Percentiles rank a stretch among this genome's conserved stretches.
phyloP scores from a whole-genome alignment of 2,329 filamentous ascomycete species.

The Cadophora sp. region DNA sequence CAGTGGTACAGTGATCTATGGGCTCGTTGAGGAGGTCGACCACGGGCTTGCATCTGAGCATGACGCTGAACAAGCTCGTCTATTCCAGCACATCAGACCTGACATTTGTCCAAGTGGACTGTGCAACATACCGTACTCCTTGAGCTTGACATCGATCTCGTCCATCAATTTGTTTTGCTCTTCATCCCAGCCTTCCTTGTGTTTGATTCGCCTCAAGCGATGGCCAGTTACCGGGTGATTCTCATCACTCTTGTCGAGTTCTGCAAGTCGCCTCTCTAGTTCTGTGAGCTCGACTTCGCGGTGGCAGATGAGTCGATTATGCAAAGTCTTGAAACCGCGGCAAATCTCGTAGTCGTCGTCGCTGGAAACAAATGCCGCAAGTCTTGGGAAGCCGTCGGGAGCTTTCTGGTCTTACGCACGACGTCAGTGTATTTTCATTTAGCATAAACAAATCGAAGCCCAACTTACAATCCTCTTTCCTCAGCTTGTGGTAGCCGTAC shows the following conservation, averaged over 20 bases:
- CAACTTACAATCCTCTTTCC: conserved; percentile 11
- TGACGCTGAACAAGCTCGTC: conserved; percentile 16
- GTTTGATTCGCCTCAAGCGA: conserved; percentile 14
- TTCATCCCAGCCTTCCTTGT: conserved; percentile 17
- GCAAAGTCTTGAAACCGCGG: conserved; percentile 21
- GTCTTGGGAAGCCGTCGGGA: conserved; percentile 19
- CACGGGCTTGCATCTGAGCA: conserved; percentile 3
- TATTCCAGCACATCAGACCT: conserved; percentile 10
- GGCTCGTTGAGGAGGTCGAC: conserved; percentile 10
- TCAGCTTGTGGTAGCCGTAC: conserved; percentile 13
- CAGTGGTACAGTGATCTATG: conserved; percentile 19
- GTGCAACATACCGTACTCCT: conserved; percentile 19
- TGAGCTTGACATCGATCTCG: conserved; percentile 14
- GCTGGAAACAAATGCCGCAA: conserved; percentile 23
- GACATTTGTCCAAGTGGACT: neutral
- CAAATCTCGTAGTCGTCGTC: conserved; percentile 17
- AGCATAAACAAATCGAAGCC: neutral
- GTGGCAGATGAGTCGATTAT: conserved; percentile 17
- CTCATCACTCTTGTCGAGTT: conserved; percentile 22
- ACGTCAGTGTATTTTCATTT: neutral
- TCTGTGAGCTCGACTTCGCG: conserved; percentile 22
- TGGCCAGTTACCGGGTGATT: neutral
- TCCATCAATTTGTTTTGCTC: conserved; percentile 13
- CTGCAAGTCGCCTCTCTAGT: conserved; percentile 18
- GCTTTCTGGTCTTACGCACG: conserved; percentile 16